A percentile compares a stretch with the other conserved stretches of the same genome.
These are phyloP conservation scores for Penicillium expansum DNA, from an alignment of 2,329 filamentous ascomycete genomes.

Conservation along the genomic window DNA sequence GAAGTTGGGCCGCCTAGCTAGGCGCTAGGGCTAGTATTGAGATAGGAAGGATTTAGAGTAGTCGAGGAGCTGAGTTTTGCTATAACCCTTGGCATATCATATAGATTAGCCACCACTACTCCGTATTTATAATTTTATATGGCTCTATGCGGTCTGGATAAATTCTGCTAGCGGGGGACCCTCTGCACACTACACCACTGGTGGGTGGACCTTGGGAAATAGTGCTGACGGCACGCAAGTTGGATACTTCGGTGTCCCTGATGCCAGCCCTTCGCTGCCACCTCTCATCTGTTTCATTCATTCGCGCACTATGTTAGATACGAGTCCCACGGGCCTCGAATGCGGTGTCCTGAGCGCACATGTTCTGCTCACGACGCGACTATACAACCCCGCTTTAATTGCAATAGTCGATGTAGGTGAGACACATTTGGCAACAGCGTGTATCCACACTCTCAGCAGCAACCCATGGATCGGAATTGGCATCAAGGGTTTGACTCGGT, in stretches of 20 bases:
- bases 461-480: slow-evolving; percentile 48
- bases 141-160: slow-evolving; percentile 52
- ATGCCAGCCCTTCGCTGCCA: slow-evolving; percentile 52
- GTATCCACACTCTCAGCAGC: slow-evolving; percentile 45
- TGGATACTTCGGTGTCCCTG: slow-evolving; percentile 55
- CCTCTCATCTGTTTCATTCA: slow-evolving; percentile 17
- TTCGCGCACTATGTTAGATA: slow-evolving; percentile 50
- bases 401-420: slow-evolving; percentile 54
- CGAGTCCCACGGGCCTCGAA: slow-evolving; percentile 56
- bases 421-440: slow-evolving; percentile 49
- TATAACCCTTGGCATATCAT: slow-evolving; percentile 45
- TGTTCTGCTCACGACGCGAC: slow-evolving; percentile 54
- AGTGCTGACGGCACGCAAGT: slow-evolving; percentile 55
- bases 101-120: slow-evolving; percentile 50
- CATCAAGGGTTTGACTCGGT: slow-evolving; percentile 56
- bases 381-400: slow-evolving; percentile 54
- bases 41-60: slow-evolving; percentile 55
- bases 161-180: slow-evolving; percentile 53
- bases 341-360: slow-evolving; percentile 53
- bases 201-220: slow-evolving; percentile 57
- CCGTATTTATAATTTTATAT: slow-evolving; percentile 54
- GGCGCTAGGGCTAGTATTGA: slow-evolving; percentile 48
- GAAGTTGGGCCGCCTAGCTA: slow-evolving; percentile 52
- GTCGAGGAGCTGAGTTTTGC: slow-evolving; percentile 47
- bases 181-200: slow-evolving; percentile 53